Evolutionary conservation across 2,329 filamentous ascomycete species (phyloP), one percentile per base, ranked within the genome.

Genomic region (Orbilia javanica): DNA sequence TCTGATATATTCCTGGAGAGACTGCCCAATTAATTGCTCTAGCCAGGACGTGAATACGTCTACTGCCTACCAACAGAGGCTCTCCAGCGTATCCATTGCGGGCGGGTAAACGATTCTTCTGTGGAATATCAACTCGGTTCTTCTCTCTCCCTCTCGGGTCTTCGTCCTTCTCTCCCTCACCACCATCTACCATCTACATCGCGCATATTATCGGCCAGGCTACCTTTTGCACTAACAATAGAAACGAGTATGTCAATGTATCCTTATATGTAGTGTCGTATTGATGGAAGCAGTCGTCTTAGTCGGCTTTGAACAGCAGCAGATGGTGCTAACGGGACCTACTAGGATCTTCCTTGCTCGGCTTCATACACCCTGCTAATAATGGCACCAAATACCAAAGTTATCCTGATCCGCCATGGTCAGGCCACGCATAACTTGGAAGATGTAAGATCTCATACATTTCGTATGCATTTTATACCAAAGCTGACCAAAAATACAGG

Each of bases 361-460:
- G n/a, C 36, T 53, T 8, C 22, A 15, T 36, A 27, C n/a, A 10
- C 8, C n/a, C 29, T 25, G 36, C 8, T 27, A 20, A 60, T 20
- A 7, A 78, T 78, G 74, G 74, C 74, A 7, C 74, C 74, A 3
- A 36, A 78, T 20, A 78, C 62, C 11, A 78, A 78, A 27, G 62
- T 78, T 15, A 67, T 78, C 8, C 18, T 78, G 53, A 78, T 78
- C 67, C 74, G 74, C 34, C 74, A 78, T 55, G 74, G 74, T 22
- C 50, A 78, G 36, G 74, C 74, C 8, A 78, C 74, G 1, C 74
- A 78, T 22, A 78, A 78, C 34, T 46, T 78, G 18, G 29, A 68
- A 11, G 74, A 78, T 42, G 74, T 78, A 72, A 64, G 60, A 57
- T 50, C n/a, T 46, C 31, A 4, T 29, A 11, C 13, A 1, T 25